These are phyloP conservation scores for Saitozyma podzolica DNA, from an alignment of 768 basidiomycete genomes.

Conservation along the genomic window DNA sequence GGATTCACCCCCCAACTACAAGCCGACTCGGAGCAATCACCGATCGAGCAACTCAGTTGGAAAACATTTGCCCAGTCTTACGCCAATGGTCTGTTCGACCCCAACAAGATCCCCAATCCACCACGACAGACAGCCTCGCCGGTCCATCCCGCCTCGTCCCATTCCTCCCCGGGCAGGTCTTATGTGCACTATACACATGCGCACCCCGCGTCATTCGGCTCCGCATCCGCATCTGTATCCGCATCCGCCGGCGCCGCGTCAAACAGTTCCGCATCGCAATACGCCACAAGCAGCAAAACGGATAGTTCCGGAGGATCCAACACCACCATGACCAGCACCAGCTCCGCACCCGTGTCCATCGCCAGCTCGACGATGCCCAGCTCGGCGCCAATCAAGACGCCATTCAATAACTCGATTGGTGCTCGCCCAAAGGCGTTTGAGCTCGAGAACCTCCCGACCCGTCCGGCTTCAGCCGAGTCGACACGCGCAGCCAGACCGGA, in stretches of 20 bases:
- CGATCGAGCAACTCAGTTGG: constrained; percentile 29
- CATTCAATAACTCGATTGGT: constrained; percentile 21
- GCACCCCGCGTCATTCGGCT: background rate
- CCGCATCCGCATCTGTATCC: background rate
- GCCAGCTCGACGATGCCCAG: constrained; percentile 13
- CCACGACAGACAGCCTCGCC: constrained; percentile 22
- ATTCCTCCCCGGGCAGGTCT: constrained; percentile 33
- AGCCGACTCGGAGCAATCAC: background rate
- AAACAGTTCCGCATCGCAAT: background rate
- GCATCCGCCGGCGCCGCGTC: background rate
- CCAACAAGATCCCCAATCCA: constrained; percentile 40
- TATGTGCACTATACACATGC: background rate
- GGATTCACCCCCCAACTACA: background rate
- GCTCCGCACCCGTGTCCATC: constrained; percentile 24
- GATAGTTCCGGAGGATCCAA: constrained; percentile 24
- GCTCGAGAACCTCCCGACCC: constrained; percentile 22
- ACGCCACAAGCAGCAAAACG: background rate
- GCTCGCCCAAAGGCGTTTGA: constrained; percentile 27
- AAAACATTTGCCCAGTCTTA: constrained; percentile 42
- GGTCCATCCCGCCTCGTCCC: constrained; percentile 17
- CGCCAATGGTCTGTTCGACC: constrained; percentile 45
- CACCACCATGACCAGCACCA: constrained; percentile 20
- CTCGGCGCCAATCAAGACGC: constrained; percentile 6
- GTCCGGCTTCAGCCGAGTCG: background rate
- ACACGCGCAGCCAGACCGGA: constrained; percentile 14